phyloP scores from a whole-genome alignment of 768 basidiomycete genomes.

The Obba rivulosa region DNA sequence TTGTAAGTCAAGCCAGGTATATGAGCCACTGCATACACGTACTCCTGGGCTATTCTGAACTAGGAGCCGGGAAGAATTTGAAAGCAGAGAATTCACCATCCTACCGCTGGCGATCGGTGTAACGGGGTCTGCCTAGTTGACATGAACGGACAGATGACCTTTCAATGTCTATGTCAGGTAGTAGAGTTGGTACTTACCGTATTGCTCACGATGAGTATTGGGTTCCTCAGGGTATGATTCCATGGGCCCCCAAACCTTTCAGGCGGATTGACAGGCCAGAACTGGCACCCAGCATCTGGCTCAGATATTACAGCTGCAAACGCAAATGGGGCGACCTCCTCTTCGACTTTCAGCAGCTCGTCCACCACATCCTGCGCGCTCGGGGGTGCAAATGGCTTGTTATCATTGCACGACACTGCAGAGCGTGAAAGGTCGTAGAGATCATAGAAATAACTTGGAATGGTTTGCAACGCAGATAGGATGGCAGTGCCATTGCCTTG shows the following conservation, averaged over 20 bases:
- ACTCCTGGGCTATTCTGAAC: slow-evolving; percentile 26
- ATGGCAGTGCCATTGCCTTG: slow-evolving; percentile 20
- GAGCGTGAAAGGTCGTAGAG: slow-evolving; percentile 16
- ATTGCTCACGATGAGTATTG: slow-evolving; percentile 25
- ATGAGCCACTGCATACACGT: background rate
- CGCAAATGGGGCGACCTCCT: slow-evolving; percentile 14
- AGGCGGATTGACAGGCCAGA: slow-evolving; percentile 20
- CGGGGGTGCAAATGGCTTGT: slow-evolving; percentile 15
- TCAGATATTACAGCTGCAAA: slow-evolving; percentile 14
- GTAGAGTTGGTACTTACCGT: slow-evolving; percentile 8
- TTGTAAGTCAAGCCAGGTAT: too few species aligned
- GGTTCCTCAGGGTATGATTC: slow-evolving; percentile 23
- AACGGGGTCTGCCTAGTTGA: slow-evolving; percentile 20
- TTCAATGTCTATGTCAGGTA: background rate
- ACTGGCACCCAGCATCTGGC: slow-evolving; percentile 23
- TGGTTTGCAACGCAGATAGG: slow-evolving; percentile 6
- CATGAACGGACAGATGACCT: background rate
- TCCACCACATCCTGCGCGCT: slow-evolving; percentile 17
- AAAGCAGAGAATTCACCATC: slow-evolving; percentile 13
- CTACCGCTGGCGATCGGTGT: slow-evolving; percentile 24
- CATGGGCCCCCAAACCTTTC: slow-evolving; percentile 26
- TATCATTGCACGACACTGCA: slow-evolving; percentile 28
- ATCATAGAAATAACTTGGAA: background rate
- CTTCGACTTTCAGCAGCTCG: slow-evolving; percentile 18
- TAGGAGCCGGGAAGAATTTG: slow-evolving; percentile 21